A percentile compares a stretch with the other conserved stretches of the same genome.
phyloP scores from a whole-genome alignment of 2,329 filamentous ascomycete species.

The Fusarium sp. region DNA sequence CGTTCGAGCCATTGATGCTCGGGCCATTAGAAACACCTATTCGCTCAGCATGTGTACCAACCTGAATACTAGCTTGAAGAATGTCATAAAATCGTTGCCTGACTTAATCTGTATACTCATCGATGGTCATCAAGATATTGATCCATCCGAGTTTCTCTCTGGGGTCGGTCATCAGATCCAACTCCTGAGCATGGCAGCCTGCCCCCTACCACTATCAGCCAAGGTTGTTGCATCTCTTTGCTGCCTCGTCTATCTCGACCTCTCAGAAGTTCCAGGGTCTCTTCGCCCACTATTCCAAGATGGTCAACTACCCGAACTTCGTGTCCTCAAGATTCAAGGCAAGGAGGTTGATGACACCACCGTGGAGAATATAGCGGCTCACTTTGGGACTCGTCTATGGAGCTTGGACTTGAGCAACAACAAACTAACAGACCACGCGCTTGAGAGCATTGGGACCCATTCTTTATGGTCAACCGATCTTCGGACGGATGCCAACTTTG shows the following conservation, averaged over 20 bases:
- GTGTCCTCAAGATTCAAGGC: slow-evolving; percentile 64
- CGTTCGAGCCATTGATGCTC: slow-evolving; percentile 63
- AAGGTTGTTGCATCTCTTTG: slow-evolving; percentile 58
- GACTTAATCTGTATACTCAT: slow-evolving; percentile 62
- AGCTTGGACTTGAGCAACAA: slow-evolving; percentile 69
- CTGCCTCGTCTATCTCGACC: slow-evolving; percentile 65
- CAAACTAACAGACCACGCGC: slow-evolving; percentile 61
- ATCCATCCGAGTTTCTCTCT: slow-evolving; percentile 55
- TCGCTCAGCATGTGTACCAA: slow-evolving; percentile 57
- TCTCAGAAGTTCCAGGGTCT: slow-evolving; percentile 64
- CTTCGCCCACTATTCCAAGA: slow-evolving; percentile 54
- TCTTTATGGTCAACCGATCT: slow-evolving; percentile 54
- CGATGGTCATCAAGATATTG: slow-evolving; percentile 61
- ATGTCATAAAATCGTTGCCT: slow-evolving; percentile 58
- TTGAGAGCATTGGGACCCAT: slow-evolving; percentile 51
- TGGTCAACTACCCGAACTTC: slow-evolving; percentile 60
- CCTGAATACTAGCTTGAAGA: slow-evolving; percentile 56
- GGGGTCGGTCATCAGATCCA: slow-evolving; percentile 30
- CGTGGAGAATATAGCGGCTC: slow-evolving; percentile 50
- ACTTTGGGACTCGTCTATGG: slow-evolving; percentile 63
- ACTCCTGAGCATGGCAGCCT: slow-evolving; percentile 62
- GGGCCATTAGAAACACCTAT: slow-evolving; percentile 57
- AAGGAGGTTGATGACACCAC: slow-evolving; percentile 61
- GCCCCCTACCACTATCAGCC: slow-evolving; percentile 56
- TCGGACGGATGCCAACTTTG: slow-evolving; percentile 56